Evolutionary conservation across 2,329 filamentous ascomycete genomes (phyloP).

Genomic region (Curvularia sp.): DNA sequence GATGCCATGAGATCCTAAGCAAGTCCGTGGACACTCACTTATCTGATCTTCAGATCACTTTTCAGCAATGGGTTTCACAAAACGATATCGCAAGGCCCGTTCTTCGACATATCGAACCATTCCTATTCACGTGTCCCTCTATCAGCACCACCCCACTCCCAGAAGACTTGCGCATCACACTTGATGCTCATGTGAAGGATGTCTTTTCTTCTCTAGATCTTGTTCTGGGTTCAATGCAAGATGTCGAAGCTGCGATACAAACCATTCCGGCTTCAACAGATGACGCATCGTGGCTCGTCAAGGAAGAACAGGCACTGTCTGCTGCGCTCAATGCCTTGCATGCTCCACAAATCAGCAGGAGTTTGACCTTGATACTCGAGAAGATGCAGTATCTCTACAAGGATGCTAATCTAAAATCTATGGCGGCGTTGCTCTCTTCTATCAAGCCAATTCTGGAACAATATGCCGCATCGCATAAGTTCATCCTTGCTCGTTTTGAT

Average conservation of each 20-base stretch:
- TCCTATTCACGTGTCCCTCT: constrained; percentile 57
- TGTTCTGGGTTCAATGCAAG: constrained; percentile 80
- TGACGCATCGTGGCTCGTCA: constrained; percentile 68
- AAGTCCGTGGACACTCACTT: constrained; percentile 25
- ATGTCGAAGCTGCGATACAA: constrained; percentile 65
- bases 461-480: constrained; percentile 69
- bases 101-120: constrained; percentile 70
- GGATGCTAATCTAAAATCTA: constrained; percentile 52
- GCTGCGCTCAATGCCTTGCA: constrained; percentile 66
- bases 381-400: constrained; percentile 56
- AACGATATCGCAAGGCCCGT: constrained; percentile 37
- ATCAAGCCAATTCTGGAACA: constrained; percentile 76
- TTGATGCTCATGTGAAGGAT: constrained; percentile 61
- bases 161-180: constrained; percentile 13
- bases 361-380: constrained; percentile 56
- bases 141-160: constrained; percentile 3
- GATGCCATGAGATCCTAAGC: constrained; percentile 23
- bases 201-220: constrained; percentile 74
- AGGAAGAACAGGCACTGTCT: constrained; percentile 51
- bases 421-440: constrained; percentile 66
- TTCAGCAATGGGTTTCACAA: constrained; percentile 29
- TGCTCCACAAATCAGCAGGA: constrained; percentile 61
- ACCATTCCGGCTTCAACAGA: constrained; percentile 66
- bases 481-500: constrained; percentile 65
- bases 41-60: constrained; percentile 23